Conservation (phyloP, 345 rosid species). For the Limnanthes douglasii region DNA sequence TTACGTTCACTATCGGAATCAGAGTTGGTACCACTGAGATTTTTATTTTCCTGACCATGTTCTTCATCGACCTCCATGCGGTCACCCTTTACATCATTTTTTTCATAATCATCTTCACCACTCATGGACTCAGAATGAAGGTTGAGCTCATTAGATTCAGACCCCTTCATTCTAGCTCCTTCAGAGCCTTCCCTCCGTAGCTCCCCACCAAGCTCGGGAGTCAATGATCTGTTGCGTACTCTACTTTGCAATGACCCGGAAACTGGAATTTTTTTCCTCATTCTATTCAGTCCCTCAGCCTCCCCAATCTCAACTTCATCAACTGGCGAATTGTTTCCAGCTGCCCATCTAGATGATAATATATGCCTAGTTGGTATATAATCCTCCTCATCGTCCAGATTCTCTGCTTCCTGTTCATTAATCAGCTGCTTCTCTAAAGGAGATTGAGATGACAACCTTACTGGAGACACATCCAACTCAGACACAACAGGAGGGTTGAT, state of each 20-base stretch:
- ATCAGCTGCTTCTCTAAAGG: slow-evolving; percentile 20
- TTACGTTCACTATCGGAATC: slow-evolving; percentile 40
- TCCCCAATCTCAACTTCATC: slow-evolving; percentile 86
- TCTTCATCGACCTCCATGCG: slow-evolving; percentile 59
- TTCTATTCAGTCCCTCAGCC: slow-evolving; percentile 41
- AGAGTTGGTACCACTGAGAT: slow-evolving; percentile 22
- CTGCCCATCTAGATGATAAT: slow-evolving; percentile 95
- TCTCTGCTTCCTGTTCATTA: slow-evolving; percentile 25
- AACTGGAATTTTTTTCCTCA: slow-evolving; percentile 37
- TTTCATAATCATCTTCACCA: slow-evolving; percentile 32
- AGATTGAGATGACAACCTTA: slow-evolving; percentile 18
- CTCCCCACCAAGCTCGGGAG: slow-evolving; percentile 55
- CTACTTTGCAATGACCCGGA: slow-evolving; percentile 25
- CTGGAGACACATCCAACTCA: slow-evolving; percentile 20
- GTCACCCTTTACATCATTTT: slow-evolving; percentile 44
- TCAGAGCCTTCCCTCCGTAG: slow-evolving; percentile 41
- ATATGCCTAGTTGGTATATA: slow-evolving; percentile 60
- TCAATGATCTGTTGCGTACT: slow-evolving; percentile 25
- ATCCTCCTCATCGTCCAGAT: slow-evolving; percentile 57
- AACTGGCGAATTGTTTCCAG: slow-evolving; percentile 68
- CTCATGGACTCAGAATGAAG: slow-evolving; percentile 30
- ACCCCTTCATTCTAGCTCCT: slow-evolving; percentile 33
- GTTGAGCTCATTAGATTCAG: slow-evolving; percentile 50
- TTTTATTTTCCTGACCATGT: slow-evolving; percentile 14
- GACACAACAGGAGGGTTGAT: slow-evolving; percentile 15